These are phyloP conservation scores for Fomitopsis betulina DNA, from an alignment of 1,284 basidiomycete genomes.

Conservation along the genomic window DNA sequence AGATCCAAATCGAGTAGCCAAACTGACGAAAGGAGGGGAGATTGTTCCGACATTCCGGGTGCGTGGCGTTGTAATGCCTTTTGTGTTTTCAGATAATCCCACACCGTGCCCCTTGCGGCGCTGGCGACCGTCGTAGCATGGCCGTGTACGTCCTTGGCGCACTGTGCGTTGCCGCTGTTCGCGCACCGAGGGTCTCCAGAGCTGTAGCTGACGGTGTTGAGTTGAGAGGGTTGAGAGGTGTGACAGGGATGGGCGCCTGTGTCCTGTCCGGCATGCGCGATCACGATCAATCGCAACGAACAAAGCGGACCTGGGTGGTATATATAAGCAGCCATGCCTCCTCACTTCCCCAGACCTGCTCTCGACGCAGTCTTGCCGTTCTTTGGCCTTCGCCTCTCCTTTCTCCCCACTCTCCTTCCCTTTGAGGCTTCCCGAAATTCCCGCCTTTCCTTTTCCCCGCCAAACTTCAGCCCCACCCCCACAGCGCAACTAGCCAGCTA, in stretches of 20 bases:
- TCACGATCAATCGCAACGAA: background rate
- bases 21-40: too few relatives aligned
- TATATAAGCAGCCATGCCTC: conserved; percentile 1
- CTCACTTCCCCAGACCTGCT: conserved; percentile 8
- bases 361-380: conserved; percentile 7
- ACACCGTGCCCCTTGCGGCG: too few relatives aligned
- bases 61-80: too few relatives aligned
- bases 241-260: background rate
- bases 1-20: too few relatives aligned
- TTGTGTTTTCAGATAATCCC: too few relatives aligned
- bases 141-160: too few relatives aligned
- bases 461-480: background rate
- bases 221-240: background rate
- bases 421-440: conserved; percentile 1
- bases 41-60: too few relatives aligned
- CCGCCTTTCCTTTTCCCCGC: background rate
- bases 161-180: too few relatives aligned
- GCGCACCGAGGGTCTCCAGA: too few relatives aligned
- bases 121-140: too few relatives aligned
- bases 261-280: background rate
- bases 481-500: background rate
- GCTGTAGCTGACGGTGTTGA: too few relatives aligned
- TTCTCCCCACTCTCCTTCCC: conserved; percentile 4
- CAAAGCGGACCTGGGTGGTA: background rate
- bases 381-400: background rate